Evolutionary conservation across 1,139 yeast species (phyloP).

Genomic region (Yarrowia galli): DNA sequence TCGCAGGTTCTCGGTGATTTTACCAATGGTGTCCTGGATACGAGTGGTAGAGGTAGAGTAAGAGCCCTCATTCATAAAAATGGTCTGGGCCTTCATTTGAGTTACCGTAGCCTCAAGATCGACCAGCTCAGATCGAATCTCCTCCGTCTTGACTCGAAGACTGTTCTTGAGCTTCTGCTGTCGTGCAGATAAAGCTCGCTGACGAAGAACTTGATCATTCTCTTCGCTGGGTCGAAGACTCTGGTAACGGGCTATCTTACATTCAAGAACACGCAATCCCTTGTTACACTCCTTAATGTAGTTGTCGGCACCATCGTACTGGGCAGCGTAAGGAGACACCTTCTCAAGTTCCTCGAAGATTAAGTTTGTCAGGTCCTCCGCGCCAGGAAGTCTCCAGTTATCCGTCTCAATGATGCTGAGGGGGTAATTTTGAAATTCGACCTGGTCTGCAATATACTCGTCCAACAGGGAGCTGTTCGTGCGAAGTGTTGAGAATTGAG

Average conservation of each 20-base stretch:
- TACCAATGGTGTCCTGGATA: conserved; percentile 12
- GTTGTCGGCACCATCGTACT: conserved; percentile 15
- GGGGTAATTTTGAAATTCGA: conserved; percentile 3
- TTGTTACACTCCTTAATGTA: conserved; percentile 20
- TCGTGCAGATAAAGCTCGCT: conserved; percentile 27
- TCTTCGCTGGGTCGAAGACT: conserved; percentile 6
- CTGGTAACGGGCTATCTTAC: conserved; percentile 21
- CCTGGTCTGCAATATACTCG: conserved; percentile 12
- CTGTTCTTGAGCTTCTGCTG: conserved; percentile 23
- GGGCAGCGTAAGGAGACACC: conserved; percentile 29
- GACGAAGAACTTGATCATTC: conserved; percentile 22
- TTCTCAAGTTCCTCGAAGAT: conserved; percentile 14
- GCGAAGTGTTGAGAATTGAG: not conserved
- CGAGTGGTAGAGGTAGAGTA: conserved; percentile 18
- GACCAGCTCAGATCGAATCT: not conserved
- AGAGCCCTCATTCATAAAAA: conserved; percentile 9
- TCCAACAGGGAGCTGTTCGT: not conserved
- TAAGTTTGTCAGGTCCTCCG: not conserved
- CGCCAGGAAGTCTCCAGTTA: conserved; percentile 13
- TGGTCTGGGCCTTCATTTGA: conserved; percentile 31
- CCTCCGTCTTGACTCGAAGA: conserved; percentile 12
- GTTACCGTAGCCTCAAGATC: conserved; percentile 23
- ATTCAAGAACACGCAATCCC: conserved; percentile 8
- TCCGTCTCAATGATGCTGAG: conserved; percentile 12
- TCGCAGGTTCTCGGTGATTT: conserved; percentile 12